Percentiles rank a stretch among this genome's conserved stretches.
Evolutionary conservation across 106 monocot species (phyloP).

Genomic region (Acorus gramineus): DNA sequence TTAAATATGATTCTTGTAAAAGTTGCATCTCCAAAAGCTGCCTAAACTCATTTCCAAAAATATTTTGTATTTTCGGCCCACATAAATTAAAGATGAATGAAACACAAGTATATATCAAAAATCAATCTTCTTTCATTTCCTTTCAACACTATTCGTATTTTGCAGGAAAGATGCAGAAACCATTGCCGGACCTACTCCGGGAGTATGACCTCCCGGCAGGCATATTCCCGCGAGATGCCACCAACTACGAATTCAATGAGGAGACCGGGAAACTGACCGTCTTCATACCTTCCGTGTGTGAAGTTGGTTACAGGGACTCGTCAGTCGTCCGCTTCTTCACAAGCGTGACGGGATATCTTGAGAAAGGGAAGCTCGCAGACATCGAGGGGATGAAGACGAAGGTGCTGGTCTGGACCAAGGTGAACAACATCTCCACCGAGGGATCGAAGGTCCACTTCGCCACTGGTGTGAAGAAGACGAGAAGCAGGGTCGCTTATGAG

Average conservation of each 20-base stretch:
- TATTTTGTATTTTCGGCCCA: no score
- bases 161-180: constrained; percentile 87
- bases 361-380: constrained; percentile 74
- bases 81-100: no score
- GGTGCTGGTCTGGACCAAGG: constrained; percentile 71
- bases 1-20: no score
- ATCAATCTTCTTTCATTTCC: background rate
- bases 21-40: no score
- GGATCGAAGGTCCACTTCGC: constrained; percentile 71
- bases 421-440: constrained; percentile 46
- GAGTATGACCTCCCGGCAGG: constrained; percentile 76
- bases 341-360: constrained; percentile 61
- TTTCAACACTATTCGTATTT: background rate
- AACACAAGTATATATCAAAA: no score
- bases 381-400: constrained; percentile 92
- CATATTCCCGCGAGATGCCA: constrained; percentile 74
- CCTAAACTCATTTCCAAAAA: no score
- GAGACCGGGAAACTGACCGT: constrained; percentile 67
- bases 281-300: constrained; percentile 67
- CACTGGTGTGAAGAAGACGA: constrained; percentile 57
- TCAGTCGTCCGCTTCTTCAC: constrained; percentile 69
- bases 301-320: constrained; percentile 86
- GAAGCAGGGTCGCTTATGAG: constrained; percentile 72
- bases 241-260: constrained; percentile 76
- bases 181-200: constrained; percentile 63